Base-by-base conservation (phyloP, 768 basidiomycete species). In the Ramaria rubella region DNA sequence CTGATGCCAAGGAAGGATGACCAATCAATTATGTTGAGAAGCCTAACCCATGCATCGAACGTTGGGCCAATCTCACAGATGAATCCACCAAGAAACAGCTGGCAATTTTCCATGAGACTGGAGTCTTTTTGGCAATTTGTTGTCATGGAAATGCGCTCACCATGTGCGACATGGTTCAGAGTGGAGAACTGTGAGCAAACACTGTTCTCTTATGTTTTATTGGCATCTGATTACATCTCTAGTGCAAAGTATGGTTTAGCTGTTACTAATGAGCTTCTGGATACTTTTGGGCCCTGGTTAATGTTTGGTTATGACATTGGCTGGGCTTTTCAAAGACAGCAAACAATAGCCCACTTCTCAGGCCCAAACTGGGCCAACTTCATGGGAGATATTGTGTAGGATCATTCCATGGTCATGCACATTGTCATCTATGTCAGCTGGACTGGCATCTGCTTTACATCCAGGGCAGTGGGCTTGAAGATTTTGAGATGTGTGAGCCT, bases 41-140 rank as follows among this genome's bases (percentile, higher is more conserved):
- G 23, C 54, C 27, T 11, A 53, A 53, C 12, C 44, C 57, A 0
- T 71, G 69, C 57, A 64, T 65, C 1, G 55, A 69, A n/a, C 69
- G 68, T 44, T 72, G 69, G 71, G 71, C 69, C 58, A 69, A 65
- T 0, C 65, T 63, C 1, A 57, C 62, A 0, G 57, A 61, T 1
- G 66, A 0, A 24, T 43, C n/a, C 52, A 55, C 7, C 61, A 61
- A 1, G 52, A 52, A 1, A 48, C 62, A 11, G 66, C 63, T 0
- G 50, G 72, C 26, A 59, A 61, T 73, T 6, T 77, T 72, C 49
- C 58, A 70, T 0, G 70, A 75, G 63, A 67, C 70, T 0, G 73
- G 75, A 0, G 61, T 74, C 11, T 77, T 77, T 57, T 64, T 70
- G 0, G 53, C 59, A 56, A 64, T 66, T 12, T 75, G 74, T 57